Evolutionary conservation across 2,329 filamentous ascomycete species (phyloP), one percentile per base, ranked within the genome.

Genomic region (Pezicula radicicola): DNA sequence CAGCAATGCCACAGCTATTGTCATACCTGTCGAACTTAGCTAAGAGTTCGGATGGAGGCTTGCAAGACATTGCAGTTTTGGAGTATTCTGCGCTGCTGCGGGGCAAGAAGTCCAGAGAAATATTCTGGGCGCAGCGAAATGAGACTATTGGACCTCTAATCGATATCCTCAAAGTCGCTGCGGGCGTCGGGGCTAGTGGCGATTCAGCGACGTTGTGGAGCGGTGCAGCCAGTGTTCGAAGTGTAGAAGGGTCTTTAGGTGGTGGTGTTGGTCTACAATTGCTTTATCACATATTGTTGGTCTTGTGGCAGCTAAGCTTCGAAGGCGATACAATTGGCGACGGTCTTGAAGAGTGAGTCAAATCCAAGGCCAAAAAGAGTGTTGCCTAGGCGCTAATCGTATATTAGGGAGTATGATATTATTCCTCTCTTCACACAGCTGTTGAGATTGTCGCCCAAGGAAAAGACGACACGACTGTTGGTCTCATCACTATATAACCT

Each of bases 231-330:
- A 74, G 68, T 37, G 63, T 68, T 45, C 82, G 85, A 63, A 80
- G 79, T 56, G 86, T 82, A 51, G 84, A 85, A 58, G 79, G 79
- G 4, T 74, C 75, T 4, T 66, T 88, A 28, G 87, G 91, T 52
- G 91, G 91, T 46, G 91, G 91, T 8, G 90, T 99, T 54, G 91
- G 91, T 2, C 76, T 99, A 39, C 94, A 99, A 70, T 80, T 97
- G 39, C 80, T 99, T 39, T 99, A 99, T 69, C 91, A 97, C 65
- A 89, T 97, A 15, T 80, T 99, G 19, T 79, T 99, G 47, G 92
- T 96, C 12, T 75, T 99, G 53, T 99, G 94, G 94, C 92, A 97
- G 75, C 78, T 99, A 60, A 96, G 91, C 66, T 99, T 99, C 60
- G 94, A 97, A 68, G 90, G 91, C 12, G 85, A 87, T 53, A 72